These are phyloP conservation scores for Apocynum venetum DNA, from an alignment of 257 asterid species.

Conservation along the genomic window DNA sequence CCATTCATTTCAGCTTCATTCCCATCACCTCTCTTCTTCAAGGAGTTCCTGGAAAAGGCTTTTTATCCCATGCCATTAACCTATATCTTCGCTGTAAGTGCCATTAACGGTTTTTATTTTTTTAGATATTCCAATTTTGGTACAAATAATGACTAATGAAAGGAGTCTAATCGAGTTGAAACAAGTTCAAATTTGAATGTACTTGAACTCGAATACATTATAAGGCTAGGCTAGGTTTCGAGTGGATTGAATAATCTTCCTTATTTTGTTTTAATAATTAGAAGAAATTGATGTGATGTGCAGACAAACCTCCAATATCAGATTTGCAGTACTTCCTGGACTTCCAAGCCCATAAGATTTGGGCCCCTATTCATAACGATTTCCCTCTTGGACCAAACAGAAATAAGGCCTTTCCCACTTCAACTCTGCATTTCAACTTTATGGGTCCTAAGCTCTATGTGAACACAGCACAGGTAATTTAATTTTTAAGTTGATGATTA, in stretches of 20 bases:
- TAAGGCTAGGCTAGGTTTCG: too few species aligned
- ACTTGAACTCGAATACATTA: too few species aligned
- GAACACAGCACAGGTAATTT: conserved; percentile 54
- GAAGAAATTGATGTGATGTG: not conserved
- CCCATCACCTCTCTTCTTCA: conserved; percentile 82
- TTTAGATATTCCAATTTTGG: too few species aligned
- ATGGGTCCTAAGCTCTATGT: conserved; percentile 77
- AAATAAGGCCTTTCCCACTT: conserved; percentile 34
- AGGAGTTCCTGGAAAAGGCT: conserved; percentile 84
- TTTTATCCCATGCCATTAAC: conserved; percentile 87
- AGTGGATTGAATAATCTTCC: too few species aligned
- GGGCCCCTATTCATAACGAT: conserved; percentile 89
- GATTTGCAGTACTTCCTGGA: conserved; percentile 78
- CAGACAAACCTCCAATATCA: conserved; percentile 89
- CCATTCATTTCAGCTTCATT: conserved; percentile 62
- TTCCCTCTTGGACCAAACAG: conserved; percentile 67
- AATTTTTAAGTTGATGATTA: not conserved
- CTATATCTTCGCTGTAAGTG: conserved; percentile 81
- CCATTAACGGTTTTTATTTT: too few species aligned
- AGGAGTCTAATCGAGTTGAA: too few species aligned
- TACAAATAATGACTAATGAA: too few species aligned
- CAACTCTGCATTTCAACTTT: conserved; percentile 53
- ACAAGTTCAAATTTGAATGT: too few species aligned
- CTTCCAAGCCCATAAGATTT: conserved; percentile 65
- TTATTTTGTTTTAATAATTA: too few species aligned